Evolutionary conservation across 352 stramenopile genomes (phyloP), one percentile per base, ranked within the genome.

Genomic region (Phytophthora rubi): DNA sequence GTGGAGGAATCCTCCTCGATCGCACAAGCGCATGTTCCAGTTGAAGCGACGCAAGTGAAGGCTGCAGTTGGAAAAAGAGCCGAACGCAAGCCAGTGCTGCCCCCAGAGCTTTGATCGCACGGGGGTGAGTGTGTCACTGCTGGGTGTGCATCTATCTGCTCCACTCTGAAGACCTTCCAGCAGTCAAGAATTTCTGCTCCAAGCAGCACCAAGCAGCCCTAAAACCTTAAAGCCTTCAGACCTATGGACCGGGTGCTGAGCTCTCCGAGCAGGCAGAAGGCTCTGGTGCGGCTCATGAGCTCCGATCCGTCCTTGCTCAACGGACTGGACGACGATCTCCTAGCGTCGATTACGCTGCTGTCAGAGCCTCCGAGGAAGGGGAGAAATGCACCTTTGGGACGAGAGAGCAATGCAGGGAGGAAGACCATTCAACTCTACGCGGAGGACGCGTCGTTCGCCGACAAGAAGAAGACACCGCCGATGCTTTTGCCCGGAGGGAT

Each of bases 201-300:
- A 65, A 37, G 48, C 13, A 57, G 45, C 59, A 48, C 7, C 39
- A 10, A 26, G 26, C 12, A 7, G 44, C 12, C 7, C 15, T 23
- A 51, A 16, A 16, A 15, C n/a, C 39, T 4, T 16, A 47, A 6
- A 47, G 42, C 53, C 23, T 8, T 32, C 18, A 13, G 37, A 45
- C 60, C 18, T 16, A 82, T 82, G 75, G 53, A 71, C 28, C 71
- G 71, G 45, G 53, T 75, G 28, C 47, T 73, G 57, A 75, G 56
- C 59, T 83, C 80, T n/a, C 35, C 58, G 35, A 61, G 47, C 39
- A 86, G 79, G 64, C 80, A 86, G 71, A 69, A 79, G 69, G 79
- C 68, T 33, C 69, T 88, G 48, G 76, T 83, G 70, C 62, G 60
- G 42, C 76, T 88, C 54, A 75, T 88, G 68, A 81, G 68, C 66